A percentile compares a stretch with the other conserved stretches of the same genome.
These are phyloP conservation scores for Termitomyces eurrhizus DNA, from an alignment of 768 basidiomycete species.

Conservation along the genomic window DNA sequence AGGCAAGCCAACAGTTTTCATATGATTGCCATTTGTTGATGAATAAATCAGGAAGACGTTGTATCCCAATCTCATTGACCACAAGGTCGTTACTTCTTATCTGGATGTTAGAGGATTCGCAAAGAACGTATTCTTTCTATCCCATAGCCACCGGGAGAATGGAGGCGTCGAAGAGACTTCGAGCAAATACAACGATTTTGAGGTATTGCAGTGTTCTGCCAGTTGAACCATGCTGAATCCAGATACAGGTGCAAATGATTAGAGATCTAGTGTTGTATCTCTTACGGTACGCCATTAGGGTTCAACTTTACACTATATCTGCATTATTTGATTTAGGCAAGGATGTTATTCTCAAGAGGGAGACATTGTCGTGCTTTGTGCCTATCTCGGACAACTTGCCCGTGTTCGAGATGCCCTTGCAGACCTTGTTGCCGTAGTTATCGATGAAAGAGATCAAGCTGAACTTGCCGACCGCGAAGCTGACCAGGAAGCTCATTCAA, in stretches of 20 bases:
- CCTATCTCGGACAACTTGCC: slow-evolving; percentile 43
- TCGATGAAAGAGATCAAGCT: slow-evolving; percentile 67
- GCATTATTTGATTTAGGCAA: slow-evolving; percentile 25
- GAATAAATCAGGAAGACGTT: slow-evolving; percentile 43
- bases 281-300: slow-evolving; percentile 25
- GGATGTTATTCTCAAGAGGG: slow-evolving; percentile 42
- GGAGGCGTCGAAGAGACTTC: slow-evolving; percentile 56
- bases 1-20: slow-evolving; percentile 30
- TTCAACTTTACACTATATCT: background rate
- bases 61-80: slow-evolving; percentile 58
- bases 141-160: slow-evolving; percentile 59
- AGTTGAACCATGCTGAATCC: background rate
- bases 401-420: slow-evolving; percentile 35
- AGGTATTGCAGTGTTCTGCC: slow-evolving; percentile 35
- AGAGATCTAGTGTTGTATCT: slow-evolving; percentile 40
- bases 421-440: slow-evolving; percentile 51
- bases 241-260: slow-evolving; percentile 38
- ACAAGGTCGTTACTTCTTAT: slow-evolving; percentile 46
- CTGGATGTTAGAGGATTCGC: slow-evolving; percentile 57
- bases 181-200: slow-evolving; percentile 64
- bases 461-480: slow-evolving; percentile 54
- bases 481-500: slow-evolving; percentile 22
- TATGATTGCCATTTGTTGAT: background rate
- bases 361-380: slow-evolving; percentile 45
- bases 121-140: slow-evolving; percentile 65